Percentiles rank a stretch among this genome's conserved stretches.
phyloP scores from a whole-genome alignment of 208 protist genomes.

The Crithidia mellificae region DNA sequence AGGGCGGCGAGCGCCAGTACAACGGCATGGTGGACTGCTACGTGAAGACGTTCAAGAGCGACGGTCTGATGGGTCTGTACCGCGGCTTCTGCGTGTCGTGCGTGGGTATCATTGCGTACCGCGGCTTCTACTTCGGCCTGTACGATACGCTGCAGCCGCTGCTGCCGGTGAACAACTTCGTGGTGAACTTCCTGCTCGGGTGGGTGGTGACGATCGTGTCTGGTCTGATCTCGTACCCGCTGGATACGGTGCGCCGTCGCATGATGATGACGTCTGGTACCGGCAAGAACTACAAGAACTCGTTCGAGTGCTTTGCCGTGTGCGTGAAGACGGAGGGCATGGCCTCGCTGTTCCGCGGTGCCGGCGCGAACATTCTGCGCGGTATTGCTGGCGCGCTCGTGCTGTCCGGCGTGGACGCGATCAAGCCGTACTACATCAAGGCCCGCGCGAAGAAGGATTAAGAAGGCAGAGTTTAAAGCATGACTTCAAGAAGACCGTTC shows the following conservation, averaged over 20 bases:
- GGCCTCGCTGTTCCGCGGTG: constrained; percentile 53
- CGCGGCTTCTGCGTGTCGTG: constrained; percentile 95
- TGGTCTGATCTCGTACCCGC: constrained; percentile 92
- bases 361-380: constrained; percentile 78
- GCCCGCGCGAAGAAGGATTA: constrained; percentile 43
- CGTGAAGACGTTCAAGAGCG: constrained; percentile 87
- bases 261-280: constrained; percentile 94
- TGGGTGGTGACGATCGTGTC: constrained; percentile 74
- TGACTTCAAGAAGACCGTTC: constrained; percentile 3
- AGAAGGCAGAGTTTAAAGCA: constrained; percentile 15
- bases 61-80: constrained; percentile 92
- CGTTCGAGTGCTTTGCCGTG: constrained; percentile 62
- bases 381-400: constrained; percentile 80
- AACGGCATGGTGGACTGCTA: constrained; percentile 95
- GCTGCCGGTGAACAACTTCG: constrained; percentile 69
- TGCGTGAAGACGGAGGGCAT: constrained; percentile 67
- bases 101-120: constrained; percentile 96
- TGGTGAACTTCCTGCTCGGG: constrained; percentile 74
- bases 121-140: constrained; percentile 96
- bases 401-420: constrained; percentile 77
- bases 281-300: constrained; percentile 74
- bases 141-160: constrained; percentile 90
- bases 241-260: constrained; percentile 97
- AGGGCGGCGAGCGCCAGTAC: constrained; percentile 92
- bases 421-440: constrained; percentile 81